Evolutionary conservation across 2,329 filamentous ascomycete genomes (phyloP).

Genomic region (Pseudocercospora cruenta): DNA sequence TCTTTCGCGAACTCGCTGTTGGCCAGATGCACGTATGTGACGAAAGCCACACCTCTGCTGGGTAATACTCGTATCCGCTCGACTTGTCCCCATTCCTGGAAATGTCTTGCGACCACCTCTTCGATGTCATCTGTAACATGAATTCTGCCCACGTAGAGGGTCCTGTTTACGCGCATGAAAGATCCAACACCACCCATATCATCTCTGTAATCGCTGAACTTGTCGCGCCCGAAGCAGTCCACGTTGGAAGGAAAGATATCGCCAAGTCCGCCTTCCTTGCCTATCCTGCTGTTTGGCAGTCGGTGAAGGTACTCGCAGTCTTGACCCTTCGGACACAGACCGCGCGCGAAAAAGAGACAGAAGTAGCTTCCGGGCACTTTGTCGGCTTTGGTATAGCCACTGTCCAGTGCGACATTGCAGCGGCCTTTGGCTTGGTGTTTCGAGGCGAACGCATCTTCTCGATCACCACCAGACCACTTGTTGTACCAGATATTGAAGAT

Average conservation of each 20-base stretch:
- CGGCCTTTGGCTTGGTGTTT: constrained; percentile 81
- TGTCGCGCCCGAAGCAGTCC: constrained; percentile 93
- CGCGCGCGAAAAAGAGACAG: constrained; percentile 88
- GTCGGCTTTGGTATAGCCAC: constrained; percentile 56
- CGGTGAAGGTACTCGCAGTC: constrained; percentile 95
- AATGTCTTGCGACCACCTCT: constrained; percentile 91
- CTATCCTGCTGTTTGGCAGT: constrained; percentile 63
- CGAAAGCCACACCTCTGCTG: constrained; percentile 85
- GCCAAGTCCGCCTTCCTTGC: constrained; percentile 59
- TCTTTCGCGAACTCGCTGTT: constrained; percentile 81
- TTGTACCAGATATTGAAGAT: constrained; percentile 99
- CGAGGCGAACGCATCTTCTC: constrained; percentile 86
- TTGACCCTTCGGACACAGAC: constrained; percentile 78
- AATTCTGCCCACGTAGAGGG: constrained; percentile 89
- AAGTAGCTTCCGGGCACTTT: constrained; percentile 72
- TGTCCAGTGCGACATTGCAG: constrained; percentile 78
- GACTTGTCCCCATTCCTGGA: constrained; percentile 93
- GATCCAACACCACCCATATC: constrained; percentile 97
- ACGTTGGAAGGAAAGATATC: constrained; percentile 93
- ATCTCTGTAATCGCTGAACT: constrained; percentile 88
- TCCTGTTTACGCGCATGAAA: constrained; percentile 92
- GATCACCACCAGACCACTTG: constrained; percentile 95
- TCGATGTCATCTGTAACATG: constrained; percentile 97
- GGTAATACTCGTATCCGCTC: constrained; percentile 87
- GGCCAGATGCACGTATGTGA: constrained; percentile 89